Base-by-base conservation (phyloP, 2,329 filamentous ascomycete genomes). In the Plenodomus biglobosus region DNA sequence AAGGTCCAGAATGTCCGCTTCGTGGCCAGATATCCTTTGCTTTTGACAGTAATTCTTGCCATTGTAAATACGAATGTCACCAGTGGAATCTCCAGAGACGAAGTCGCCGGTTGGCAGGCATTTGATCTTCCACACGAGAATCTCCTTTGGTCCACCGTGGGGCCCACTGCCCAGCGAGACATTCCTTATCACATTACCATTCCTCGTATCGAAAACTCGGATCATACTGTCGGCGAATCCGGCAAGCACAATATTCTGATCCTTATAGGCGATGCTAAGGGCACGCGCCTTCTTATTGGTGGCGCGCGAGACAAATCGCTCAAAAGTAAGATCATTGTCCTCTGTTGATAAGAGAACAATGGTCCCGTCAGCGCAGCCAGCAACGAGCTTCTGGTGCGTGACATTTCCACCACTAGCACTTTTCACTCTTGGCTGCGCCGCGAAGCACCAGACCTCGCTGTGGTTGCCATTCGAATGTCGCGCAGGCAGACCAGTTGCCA, bases 141-240 rank as follows among this genome's bases (percentile, higher is more conserved):
- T 86, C 57, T 95, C 88, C 72, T 89, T 92, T 16, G 88, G 84
- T 6, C 89, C 89, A 38, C 88, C 88, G 7, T 78, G 77, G 10
- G 90, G 79, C 30, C 92, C 90, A 45, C 86, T 85, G 3, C 92
- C 94, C 27, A 97, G 76, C 0, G 90, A 92, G 80, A 99, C 94
- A 56, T 84, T 89, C 38, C 90, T 82, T 49, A 96, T 69, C 51
- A 89, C 79, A 43, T 85, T 81, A 13, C 90, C 89, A 65, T 84
- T 92, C 42, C 88, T 81, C 58, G 90, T 86, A 69, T 97, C 91
- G 73, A 92, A 95, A 44, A 94, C 83, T 53, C 92, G 87, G 57
- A 99, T 94, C n/a, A 85, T 90, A 72, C 91, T 92, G 75, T 99
- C 92, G n/a, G 91, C 92, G 70, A 94, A 97, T 18, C 94, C 94